Conservation (phyloP, 2,329 filamentous ascomycete genomes). For the Trichophaea hybrida region DNA sequence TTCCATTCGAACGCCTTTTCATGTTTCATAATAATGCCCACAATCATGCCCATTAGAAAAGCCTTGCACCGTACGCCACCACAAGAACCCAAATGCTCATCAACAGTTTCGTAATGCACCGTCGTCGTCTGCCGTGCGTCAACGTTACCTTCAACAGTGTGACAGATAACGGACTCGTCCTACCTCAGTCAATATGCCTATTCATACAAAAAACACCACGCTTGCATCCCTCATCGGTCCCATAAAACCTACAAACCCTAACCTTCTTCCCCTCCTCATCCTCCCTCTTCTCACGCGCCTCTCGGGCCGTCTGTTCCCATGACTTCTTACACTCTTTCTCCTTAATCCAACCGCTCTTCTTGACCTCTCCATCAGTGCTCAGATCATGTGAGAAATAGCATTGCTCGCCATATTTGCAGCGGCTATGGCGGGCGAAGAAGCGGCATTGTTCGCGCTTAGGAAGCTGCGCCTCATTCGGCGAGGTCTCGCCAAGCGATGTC, state of each 20-base stretch:
- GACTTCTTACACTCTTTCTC: background rate
- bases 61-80: too few species aligned
- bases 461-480: background rate
- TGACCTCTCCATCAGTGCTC: background rate
- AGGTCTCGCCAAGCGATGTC: background rate
- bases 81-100: too few species aligned
- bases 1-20: too few species aligned
- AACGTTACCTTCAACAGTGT: too few species aligned
- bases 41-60: too few species aligned
- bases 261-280: background rate
- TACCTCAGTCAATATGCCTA: background rate
- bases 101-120: too few species aligned
- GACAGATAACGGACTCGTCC: too few species aligned
- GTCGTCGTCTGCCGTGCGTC: too few species aligned
- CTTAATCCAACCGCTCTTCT: background rate
- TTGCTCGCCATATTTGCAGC: conserved; percentile 2
- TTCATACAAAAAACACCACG: background rate
- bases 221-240: background rate
- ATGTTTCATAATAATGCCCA: too few species aligned
- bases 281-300: background rate
- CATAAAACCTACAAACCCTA: background rate
- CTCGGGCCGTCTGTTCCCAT: background rate
- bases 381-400: conserved; percentile 1
- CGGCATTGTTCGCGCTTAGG: background rate
- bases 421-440: background rate